phyloP scores from a whole-genome alignment of 1,284 basidiomycete genomes.

The Malassezia brasiliensis region DNA sequence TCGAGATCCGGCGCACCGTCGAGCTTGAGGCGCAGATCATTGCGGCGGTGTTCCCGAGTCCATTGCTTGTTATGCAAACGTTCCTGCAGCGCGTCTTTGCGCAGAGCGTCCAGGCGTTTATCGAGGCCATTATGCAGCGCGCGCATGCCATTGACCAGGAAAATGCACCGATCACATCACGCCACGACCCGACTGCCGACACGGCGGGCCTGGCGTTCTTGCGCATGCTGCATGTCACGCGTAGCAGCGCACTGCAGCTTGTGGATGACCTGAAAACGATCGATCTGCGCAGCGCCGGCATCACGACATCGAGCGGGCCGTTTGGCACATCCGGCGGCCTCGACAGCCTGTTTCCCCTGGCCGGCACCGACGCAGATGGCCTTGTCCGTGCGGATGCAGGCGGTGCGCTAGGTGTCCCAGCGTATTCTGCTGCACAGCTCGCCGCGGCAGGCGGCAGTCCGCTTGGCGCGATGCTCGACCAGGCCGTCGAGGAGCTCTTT shows the following conservation, averaged over 20 bases:
- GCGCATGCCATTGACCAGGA: conserved; percentile 12
- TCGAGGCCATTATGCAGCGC: conserved; percentile 45
- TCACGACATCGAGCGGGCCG: conserved; percentile 17
- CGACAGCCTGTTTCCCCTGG: conserved; percentile 13
- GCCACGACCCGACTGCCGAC: conserved; percentile 8
- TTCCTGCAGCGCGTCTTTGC: conserved; percentile 96
- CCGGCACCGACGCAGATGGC: conserved; percentile 3
- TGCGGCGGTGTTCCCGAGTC: conserved; percentile 94
- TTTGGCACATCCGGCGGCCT: background rate
- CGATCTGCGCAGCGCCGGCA: conserved; percentile 57
- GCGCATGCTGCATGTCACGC: conserved; percentile 78
- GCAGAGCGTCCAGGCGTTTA: conserved; percentile 58
- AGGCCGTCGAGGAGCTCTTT: conserved; percentile 90
- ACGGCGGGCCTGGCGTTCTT: conserved; percentile 63
- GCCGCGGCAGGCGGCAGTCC: conserved; percentile 26
- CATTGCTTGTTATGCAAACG: conserved; percentile 94
- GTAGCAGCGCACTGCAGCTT: conserved; percentile 65
- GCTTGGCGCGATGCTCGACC: conserved; percentile 68
- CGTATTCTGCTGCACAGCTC: conserved; percentile 23
- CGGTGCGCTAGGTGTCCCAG: conserved; percentile 18
- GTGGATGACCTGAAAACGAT: conserved; percentile 88
- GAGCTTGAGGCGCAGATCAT: conserved; percentile 95
- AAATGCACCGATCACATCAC: background rate
- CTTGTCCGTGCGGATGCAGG: background rate
- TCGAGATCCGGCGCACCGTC: conserved; percentile 80